Percentiles rank a stretch among this genome's conserved stretches.
These are phyloP conservation scores for Colletotrichum liaoningense DNA, from an alignment of 2,329 filamentous ascomycete species.

Conservation along the genomic window DNA sequence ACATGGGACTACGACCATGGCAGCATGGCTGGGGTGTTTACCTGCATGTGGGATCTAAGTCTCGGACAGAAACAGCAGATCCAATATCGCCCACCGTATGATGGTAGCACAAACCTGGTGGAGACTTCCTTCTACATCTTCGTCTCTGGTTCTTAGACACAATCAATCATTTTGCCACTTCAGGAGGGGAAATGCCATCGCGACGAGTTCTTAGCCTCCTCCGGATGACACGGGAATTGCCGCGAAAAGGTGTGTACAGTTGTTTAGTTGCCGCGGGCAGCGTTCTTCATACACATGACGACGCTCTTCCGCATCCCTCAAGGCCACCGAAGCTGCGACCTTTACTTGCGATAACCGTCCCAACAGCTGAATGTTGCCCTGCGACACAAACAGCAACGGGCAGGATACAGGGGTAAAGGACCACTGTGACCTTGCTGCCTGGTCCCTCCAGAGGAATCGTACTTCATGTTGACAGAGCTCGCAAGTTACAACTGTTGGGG, in stretches of 20 bases:
- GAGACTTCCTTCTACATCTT: neutral
- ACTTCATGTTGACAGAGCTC: too few species aligned
- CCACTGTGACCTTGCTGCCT: too few species aligned
- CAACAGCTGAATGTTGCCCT: neutral
- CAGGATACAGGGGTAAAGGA: too few species aligned
- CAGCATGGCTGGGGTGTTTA: neutral
- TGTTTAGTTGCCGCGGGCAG: too few species aligned
- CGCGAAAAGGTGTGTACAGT: too few species aligned
- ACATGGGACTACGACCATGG: neutral
- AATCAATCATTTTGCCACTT: neutral
- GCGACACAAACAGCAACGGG: too few species aligned
- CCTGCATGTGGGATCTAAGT: neutral
- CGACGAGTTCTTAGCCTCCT: too few species aligned
- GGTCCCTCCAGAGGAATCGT: too few species aligned
- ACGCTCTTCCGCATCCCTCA: neutral
- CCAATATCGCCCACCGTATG: neutral
- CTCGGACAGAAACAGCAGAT: neutral
- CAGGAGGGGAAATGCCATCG: neutral
- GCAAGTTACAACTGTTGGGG: too few species aligned
- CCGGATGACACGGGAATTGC: too few species aligned
- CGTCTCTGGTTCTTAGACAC: neutral
- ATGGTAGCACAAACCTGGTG: conserved; percentile 6
- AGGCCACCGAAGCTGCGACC: conserved; percentile 23
- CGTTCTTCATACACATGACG: too few species aligned
- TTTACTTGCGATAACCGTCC: conserved; percentile 21